Base-by-base conservation (phyloP, 83 land plant species). In the Larix sibirica region DNA sequence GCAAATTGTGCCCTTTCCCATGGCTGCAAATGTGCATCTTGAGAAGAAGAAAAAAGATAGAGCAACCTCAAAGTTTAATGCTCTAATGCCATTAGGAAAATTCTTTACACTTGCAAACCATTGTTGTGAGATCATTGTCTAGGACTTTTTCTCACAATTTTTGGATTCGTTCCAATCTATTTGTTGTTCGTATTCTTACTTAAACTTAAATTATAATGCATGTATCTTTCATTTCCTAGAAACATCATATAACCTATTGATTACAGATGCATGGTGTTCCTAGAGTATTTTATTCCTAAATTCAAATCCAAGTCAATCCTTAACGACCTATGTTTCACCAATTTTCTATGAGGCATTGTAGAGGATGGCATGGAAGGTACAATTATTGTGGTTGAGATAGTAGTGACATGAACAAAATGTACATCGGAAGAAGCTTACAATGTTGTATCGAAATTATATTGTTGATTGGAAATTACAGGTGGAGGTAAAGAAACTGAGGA, bases 141-240 rank as follows among this genome's bases (percentile, higher is more conserved):
- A 38, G 60, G 58, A 79, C 56, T 84, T 83, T 33, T 79, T 82
- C 50, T 90, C 92, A 23, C 80, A 69, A 62, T 86, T 87, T 77
- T 80, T 89, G 12, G 90, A 81, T 24, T 89, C 90, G 85, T 98
- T 98, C 96, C 95, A 96, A 75, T 93, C 96, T 89, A 93, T 84
- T 83, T 98, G 98, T 82, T 85, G 87, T 58, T 87, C 80, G 56
- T 93, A 89, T 66, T 86, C 85, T 31, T 96, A 1, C 3, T 33
- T 1, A 33, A 33, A 33, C 36, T 33, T 33, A 33, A 33, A 33
- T 33, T 1, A 33, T 33, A 33, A 33, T 33, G 36, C 99, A 68
- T 93, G 83, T 38, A 87, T 89, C 24, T 60, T 87, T 83, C 99
- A 98, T 80, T 89, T 92, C 77, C 91, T 86, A 9, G 93, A 93